Evolutionary conservation across 2,329 filamentous ascomycete species (phyloP), one percentile per base, ranked within the genome.

Genomic region (Beauveria sp.): DNA sequence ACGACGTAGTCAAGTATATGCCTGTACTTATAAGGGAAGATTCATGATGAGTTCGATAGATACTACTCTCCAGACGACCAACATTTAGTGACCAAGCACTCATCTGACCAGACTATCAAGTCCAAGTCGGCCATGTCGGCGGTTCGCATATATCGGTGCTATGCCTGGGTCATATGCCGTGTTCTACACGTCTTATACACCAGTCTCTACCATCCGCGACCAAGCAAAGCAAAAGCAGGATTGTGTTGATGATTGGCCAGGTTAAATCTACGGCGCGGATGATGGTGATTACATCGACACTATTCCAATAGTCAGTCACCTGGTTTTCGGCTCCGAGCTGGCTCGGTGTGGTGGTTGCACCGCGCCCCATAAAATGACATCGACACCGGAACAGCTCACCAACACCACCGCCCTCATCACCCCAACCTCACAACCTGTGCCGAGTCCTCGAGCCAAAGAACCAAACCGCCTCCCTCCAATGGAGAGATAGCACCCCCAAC

Each of bases 361-460:
- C 34, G 8, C 48, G 56, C 56, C 56, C 56, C 56, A 59, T 59
- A 59, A 59, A 59, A 59, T 53, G 56, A 53, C 56, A 59, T 59
- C 34, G 47, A 28, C 5, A 16, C 34, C 12, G 12, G 34, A 2
- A 16, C 34, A 26, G n/a, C 28, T 14, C 41, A 22, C 26, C 10
- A 34, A 10, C 12, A 44, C 26, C 54, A 56, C 22, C 40, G 8
- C 9, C 18, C 22, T 34, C n/a, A 18, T 26, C 6, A 24, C 18
- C 24, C n/a, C 55, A 40, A 37, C 14, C 14, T 37, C 34, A 37
- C 34, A 2, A 28, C 37, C 52, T 34, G 18, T 53, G 22, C 47
- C 43, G 5, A 34, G 10, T 34, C 30, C 30, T 10, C 34, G 34
- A 37, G 34, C 34, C 34, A 14, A 14, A 37, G 34, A 37, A 50